Conservation (phyloP, 257 asterid genomes). For the Capsicum pubescens region DNA sequence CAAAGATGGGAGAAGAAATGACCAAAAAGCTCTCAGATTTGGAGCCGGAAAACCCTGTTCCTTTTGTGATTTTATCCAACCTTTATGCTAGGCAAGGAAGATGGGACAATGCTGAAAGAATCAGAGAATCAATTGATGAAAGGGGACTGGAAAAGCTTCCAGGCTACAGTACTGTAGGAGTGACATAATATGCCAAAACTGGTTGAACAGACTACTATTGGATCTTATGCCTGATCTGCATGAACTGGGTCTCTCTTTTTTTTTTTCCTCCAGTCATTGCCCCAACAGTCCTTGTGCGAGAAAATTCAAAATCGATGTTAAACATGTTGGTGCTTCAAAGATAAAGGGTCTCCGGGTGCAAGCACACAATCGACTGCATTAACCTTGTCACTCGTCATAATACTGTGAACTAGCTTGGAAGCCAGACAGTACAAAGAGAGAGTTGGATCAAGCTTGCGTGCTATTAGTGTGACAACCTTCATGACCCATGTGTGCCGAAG, state of each 20-base stretch:
- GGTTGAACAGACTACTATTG: background rate
- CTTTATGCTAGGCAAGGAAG: slow-evolving; percentile 78
- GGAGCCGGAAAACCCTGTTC: slow-evolving; percentile 73
- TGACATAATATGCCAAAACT: slow-evolving; percentile 37
- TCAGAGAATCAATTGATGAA: slow-evolving; percentile 58
- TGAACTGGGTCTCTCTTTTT: background rate
- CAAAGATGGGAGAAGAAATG: slow-evolving; percentile 65
- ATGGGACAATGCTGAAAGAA: slow-evolving; percentile 73
- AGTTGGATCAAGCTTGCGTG: slow-evolving; percentile 62
- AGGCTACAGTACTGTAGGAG: slow-evolving; percentile 59
- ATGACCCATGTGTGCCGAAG: slow-evolving; percentile 47
- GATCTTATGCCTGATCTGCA: background rate
- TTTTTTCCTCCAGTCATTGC: slow-evolving; percentile 23
- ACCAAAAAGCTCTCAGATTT: slow-evolving; percentile 57
- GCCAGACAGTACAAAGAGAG: slow-evolving; percentile 65
- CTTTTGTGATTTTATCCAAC: slow-evolving; percentile 81
- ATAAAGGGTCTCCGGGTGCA: slow-evolving; percentile 75
- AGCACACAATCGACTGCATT: slow-evolving; percentile 61
- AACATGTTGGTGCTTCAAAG: slow-evolving; percentile 71
- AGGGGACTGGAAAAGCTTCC: slow-evolving; percentile 62
- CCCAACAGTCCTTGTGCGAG: slow-evolving; percentile 62
- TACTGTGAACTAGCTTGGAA: slow-evolving; percentile 60
- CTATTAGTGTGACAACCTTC: slow-evolving; percentile 58
- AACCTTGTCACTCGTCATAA: slow-evolving; percentile 51
- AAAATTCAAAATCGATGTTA: slow-evolving; percentile 59